Evolutionary conservation across 371 early-diverging fungal genomes (phyloP).

Genomic region (Actinomortierella ambigua): DNA sequence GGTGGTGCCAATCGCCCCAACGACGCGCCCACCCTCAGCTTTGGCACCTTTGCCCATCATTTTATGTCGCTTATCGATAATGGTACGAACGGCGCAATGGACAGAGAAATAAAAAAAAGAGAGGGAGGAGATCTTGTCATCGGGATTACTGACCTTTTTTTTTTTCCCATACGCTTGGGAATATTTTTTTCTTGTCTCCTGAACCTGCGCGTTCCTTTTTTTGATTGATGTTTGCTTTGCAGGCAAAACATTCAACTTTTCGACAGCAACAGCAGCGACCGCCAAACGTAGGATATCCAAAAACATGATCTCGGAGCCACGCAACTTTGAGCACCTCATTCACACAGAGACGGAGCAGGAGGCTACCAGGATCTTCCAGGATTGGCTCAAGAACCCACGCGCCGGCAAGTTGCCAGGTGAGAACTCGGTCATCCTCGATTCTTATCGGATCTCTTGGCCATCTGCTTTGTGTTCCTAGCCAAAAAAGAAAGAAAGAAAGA

Average conservation of each 20-base stretch:
- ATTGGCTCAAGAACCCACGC: slow-evolving; percentile 40
- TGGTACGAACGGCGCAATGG: slow-evolving; percentile 28
- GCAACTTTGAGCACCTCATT: slow-evolving; percentile 49
- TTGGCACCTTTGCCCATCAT: slow-evolving; percentile 46
- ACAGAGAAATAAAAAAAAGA: no score
- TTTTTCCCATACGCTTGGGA: not conserved
- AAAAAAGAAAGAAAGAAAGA: not conserved
- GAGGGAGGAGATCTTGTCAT: not conserved
- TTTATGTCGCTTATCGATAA: slow-evolving; percentile 46
- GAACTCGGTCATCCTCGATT: not conserved
- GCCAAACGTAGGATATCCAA: slow-evolving; percentile 43
- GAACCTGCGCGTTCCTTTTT: not conserved
- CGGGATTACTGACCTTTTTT: slow-evolving; percentile 1
- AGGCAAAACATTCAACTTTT: slow-evolving; percentile 44
- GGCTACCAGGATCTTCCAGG: slow-evolving; percentile 41
- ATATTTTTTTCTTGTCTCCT: not conserved
- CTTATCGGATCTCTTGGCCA: not conserved
- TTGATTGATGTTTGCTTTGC: not conserved
- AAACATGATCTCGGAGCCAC: slow-evolving; percentile 49
- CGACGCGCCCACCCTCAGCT: slow-evolving; percentile 12
- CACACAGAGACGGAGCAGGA: slow-evolving; percentile 49
- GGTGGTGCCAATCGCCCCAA: no score
- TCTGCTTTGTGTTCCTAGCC: not conserved
- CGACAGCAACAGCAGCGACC: slow-evolving; percentile 7
- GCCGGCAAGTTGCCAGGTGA: slow-evolving; percentile 48